Evolutionary conservation across 306 rosid species (phyloP).

Genomic region (Vigna angularis): DNA sequence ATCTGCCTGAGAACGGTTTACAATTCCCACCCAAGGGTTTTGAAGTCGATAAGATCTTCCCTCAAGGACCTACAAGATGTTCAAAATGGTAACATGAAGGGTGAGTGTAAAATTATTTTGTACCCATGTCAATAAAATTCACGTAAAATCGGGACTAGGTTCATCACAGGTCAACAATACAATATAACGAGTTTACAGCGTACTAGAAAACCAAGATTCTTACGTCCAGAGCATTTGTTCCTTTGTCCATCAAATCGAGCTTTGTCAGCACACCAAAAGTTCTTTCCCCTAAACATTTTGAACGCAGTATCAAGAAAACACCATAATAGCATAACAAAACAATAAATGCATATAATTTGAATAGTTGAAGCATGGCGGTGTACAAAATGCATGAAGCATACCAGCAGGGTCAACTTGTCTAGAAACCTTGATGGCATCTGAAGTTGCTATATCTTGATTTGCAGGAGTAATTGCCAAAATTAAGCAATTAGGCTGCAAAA

Average conservation of each 20-base stretch:
- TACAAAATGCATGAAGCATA: conserved; percentile 38
- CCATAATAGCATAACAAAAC: conserved; percentile 13
- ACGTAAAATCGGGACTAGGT: conserved; percentile 16
- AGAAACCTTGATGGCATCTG: conserved; percentile 86
- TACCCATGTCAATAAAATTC: not conserved
- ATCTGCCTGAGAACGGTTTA: conserved; percentile 97
- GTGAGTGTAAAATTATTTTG: not conserved
- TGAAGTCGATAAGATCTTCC: conserved; percentile 89
- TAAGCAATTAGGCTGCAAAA: conserved; percentile 81
- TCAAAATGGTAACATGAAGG: conserved; percentile 26
- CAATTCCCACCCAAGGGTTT: conserved; percentile 98
- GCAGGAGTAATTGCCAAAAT: conserved; percentile 95
- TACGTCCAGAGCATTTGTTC: conserved; percentile 90
- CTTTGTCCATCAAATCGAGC: conserved; percentile 96
- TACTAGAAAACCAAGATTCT: conserved; percentile 44
- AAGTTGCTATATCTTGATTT: conserved; percentile 92
- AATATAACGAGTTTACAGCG: conserved; percentile 31
- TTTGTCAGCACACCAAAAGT: conserved; percentile 93
- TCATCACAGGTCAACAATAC: conserved; percentile 31
- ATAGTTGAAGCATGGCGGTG: conserved; percentile 26
- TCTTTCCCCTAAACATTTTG: conserved; percentile 68
- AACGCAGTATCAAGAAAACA: conserved; percentile 26
- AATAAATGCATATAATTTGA: conserved; percentile 15
- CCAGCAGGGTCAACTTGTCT: conserved; percentile 93
- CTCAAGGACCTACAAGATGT: conserved; percentile 76